These are phyloP conservation scores for Boletus pseudopeckii DNA, from an alignment of 768 basidiomycete species.

Conservation along the genomic window DNA sequence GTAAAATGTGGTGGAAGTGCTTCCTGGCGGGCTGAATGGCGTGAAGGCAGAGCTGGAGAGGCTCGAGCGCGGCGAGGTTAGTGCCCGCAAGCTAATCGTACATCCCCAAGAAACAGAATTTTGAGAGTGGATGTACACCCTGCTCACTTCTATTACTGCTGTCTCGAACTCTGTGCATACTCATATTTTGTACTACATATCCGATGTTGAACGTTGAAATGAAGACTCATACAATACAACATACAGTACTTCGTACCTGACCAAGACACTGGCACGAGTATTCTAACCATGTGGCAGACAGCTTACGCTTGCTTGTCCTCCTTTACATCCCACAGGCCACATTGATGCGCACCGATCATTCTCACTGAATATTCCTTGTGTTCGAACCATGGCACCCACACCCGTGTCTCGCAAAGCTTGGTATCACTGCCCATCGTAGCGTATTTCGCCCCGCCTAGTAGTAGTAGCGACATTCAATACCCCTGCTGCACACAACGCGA, in stretches of 20 bases:
- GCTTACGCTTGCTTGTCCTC: constrained; percentile 10
- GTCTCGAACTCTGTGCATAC: background rate
- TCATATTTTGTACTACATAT: no score
- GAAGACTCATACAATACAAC: no score
- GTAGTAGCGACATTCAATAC: background rate
- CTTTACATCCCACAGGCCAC: constrained; percentile 18
- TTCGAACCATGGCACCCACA: constrained; percentile 23
- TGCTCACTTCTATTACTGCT: background rate
- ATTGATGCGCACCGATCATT: background rate
- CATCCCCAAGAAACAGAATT: background rate
- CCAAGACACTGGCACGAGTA: no score
- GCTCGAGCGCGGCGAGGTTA: background rate
- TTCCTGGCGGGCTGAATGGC: background rate
- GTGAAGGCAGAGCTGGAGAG: background rate
- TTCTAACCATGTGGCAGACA: no score
- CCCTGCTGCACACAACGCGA: background rate
- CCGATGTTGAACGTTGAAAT: no score
- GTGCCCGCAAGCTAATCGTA: constrained; percentile 1
- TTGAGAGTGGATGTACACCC: background rate
- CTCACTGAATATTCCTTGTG: constrained; percentile 21
- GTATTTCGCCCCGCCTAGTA: constrained; percentile 10
- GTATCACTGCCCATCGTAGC: background rate
- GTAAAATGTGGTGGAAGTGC: constrained; percentile 4
- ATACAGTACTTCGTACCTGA: no score
- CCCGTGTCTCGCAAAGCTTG: constrained; percentile 15